Evolutionary conservation across 768 basidiomycete species (phyloP), one percentile per base, ranked within the genome.

Genomic region (Myochromella boudieri): DNA sequence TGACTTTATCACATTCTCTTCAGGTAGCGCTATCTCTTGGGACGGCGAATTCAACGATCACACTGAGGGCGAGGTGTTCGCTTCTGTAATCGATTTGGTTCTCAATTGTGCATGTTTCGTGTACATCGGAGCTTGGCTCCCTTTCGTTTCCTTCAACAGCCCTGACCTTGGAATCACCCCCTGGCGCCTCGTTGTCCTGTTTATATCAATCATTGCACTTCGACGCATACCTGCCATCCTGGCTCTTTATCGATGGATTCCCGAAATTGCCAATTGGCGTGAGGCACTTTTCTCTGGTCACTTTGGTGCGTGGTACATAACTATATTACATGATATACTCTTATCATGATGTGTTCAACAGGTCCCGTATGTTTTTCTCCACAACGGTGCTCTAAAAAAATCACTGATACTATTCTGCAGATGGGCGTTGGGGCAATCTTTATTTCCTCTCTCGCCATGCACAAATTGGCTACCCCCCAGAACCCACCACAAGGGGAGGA

Each of bases 351-450:
- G 18, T 34, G 25, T 31, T 42, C 18, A 20, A 48, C 44, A 81
- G 82, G 81, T 34, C 81, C 82, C 42, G 82, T 81, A 51, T 56
- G 80, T 67, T 15, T 46, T 0, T 17, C 4, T n/a, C n/a, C n/a
- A n/a, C n/a, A n/a, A n/a, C n/a, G n/a, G n/a, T n/a, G n/a, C n/a
- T n/a, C n/a, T n/a, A n/a, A n/a, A n/a, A n/a, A n/a, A n/a, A n/a
- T n/a, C n/a, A n/a, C n/a, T n/a, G n/a, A n/a, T n/a, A n/a, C n/a
- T 1, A 29, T 26, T 46, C 36, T 50, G 5, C 65, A 92, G 75
- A 94, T 97, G 89, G 95, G 95, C 42, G 93, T 97, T 18, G 84
- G 87, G 0, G 87, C 95, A 5, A 73, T 97, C 36, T 99, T 97
- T 63, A 85, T 98, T 45, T 83, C 87, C 8, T 84, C 82, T 0